Evolutionary conservation across 768 basidiomycete genomes (phyloP), one percentile per base, ranked within the genome.

Genomic region (Russula griseocarnosa): DNA sequence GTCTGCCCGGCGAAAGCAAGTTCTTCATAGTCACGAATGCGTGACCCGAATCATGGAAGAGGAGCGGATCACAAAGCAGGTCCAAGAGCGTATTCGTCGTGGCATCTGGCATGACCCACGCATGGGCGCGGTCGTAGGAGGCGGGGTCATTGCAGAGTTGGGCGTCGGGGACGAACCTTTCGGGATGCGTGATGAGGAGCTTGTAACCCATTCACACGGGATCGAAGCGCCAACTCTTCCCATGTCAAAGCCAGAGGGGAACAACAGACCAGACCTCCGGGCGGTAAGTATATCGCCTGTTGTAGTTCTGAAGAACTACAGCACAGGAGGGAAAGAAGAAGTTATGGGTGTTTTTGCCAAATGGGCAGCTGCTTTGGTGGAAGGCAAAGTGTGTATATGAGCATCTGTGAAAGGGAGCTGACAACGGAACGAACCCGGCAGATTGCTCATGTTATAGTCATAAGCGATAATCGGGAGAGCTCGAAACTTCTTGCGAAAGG

Each of bases 391-490:
- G 61, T 50, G 76, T 66, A 8, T 30, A 13, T 47, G 26, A 53
- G 26, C 38, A 28, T 58, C 44, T 36, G 54, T 7, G 47, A 26
- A 58, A 34, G 22, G 26, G 5, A 26, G 10, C 26, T 20, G 40
- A 32, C 14, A 38, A 28, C 8, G 34, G 20, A 20, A 47, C n/a
- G 5, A 7, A 22, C 10, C 46, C n/a, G 49, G 30, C 65, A 94
- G 91, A 78, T 92, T 61, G 96, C 96, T 0, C 95, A 98, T 74
- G 93, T 97, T 52, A 79, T 99, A 54, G 85, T 98, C 38, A 77
- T 94, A 50, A 92, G 92, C 69, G 92, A 98, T 72, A 94, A 93
- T 68, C 83, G 90, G 30, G 93, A 94, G 69, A 89, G 95, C 62
- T 79, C 85, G 1, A 97, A 93, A 72, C 79, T 83, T n/a, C 76